Evolutionary conservation across 208 protist species (phyloP), one percentile per base, ranked within the genome.

Genomic region (Wallacemonas collosoma): DNA sequence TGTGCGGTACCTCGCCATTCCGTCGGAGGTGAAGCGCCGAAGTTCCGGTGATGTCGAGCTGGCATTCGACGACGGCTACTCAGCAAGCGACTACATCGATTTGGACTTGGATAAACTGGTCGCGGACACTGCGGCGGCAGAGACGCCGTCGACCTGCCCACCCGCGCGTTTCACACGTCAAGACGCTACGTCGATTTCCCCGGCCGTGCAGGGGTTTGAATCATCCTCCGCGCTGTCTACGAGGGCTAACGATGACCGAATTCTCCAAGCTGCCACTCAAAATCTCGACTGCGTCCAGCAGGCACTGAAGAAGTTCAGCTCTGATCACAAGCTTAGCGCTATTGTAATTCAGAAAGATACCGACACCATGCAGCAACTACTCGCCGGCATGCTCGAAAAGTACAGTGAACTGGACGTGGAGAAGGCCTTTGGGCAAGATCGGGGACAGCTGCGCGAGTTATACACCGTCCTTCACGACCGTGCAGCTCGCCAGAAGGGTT

Each of bases 291-390:
- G 78, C 56, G 64, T 93, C 17, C 74, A 93, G 65, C 79, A 83
- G 55, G 77, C 78, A 3, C 66, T 94, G 60, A 71, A 80, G 39
- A 82, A 82, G 51, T 94, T 96, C 76, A 94, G 91, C 56, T 85
- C 74, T 0, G 83, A 85, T 54, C 86, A 93, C 82, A 96, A 96
- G 68, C 82, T 91, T 65, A 82, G 85, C 2, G 86, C 87, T 11
- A 96, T 96, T 66, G 54, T 93, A 4, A 60, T 96, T 26, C 92
- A 90, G 64, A 90, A 88, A 54, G 92, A 96, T 70, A 83, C 82
- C 2, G 92, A 96, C 36, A 75, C 82, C 9, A 63, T 92, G 64
- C 92, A 96, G 75, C 81, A 93, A 67, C 80, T 79, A 60, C 80
- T 95, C 38, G 79, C 83, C 17, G n/a, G 57, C 4, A 93, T 94